Evolutionary conservation across 371 early-diverging fungal species (phyloP).

Genomic region (Circinella umbellata): DNA sequence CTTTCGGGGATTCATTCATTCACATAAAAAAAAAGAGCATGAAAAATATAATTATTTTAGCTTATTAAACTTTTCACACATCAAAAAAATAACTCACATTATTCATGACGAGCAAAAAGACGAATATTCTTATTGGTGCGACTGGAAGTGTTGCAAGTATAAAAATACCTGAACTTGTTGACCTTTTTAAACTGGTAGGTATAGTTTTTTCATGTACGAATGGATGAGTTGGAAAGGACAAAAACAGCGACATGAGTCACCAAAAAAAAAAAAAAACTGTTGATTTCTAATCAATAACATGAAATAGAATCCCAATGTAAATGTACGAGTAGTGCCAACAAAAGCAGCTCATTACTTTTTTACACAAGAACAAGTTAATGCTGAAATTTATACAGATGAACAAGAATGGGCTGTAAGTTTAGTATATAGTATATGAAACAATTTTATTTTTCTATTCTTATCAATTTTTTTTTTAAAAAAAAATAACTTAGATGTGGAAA

Average conservation of each 20-base stretch:
- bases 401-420: slow-evolving; percentile 85
- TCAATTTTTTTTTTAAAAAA: no score
- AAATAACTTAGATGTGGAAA: slow-evolving; percentile 67
- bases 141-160: slow-evolving; percentile 94
- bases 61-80: no score
- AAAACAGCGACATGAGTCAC: no score
- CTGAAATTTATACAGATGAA: slow-evolving; percentile 73
- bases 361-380: slow-evolving; percentile 51
- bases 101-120: neutral
- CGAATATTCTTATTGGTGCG: slow-evolving; percentile 75
- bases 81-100: no score
- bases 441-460: no score
- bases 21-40: neutral
- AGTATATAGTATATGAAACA: no score
- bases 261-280: neutral
- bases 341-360: slow-evolving; percentile 84
- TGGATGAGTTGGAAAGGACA: neutral
- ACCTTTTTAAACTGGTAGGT: slow-evolving; percentile 48
- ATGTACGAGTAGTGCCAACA: slow-evolving; percentile 79
- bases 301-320: slow-evolving; percentile 39
- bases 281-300: neutral
- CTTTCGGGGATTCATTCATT: neutral
- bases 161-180: slow-evolving; percentile 80
- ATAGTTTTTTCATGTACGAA: no score
- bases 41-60: neutral